A percentile compares a stretch with the other conserved stretches of the same genome.
These are phyloP conservation scores for Blastocystis sp. DNA, from an alignment of 352 stramenopile species.

Conservation along the genomic window DNA sequence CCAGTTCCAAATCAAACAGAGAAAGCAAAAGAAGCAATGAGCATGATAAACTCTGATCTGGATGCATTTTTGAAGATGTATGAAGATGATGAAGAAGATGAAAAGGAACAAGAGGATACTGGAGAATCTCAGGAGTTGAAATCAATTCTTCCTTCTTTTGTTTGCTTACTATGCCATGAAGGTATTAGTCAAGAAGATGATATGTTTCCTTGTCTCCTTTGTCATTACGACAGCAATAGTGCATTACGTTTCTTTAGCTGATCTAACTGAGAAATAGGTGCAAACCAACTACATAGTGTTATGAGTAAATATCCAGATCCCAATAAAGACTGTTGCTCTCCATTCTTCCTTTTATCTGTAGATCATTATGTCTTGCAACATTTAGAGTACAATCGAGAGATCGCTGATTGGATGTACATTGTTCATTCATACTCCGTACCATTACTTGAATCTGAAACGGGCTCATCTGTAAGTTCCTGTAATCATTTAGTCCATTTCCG, in stretches of 20 bases:
- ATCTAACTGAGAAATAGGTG: background rate
- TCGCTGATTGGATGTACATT: background rate
- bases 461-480: background rate
- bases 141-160: background rate
- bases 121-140: background rate
- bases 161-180: background rate
- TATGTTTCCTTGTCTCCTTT: constrained; percentile 24
- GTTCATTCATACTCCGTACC: background rate
- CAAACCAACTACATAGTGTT: background rate
- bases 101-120: background rate
- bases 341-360: background rate
- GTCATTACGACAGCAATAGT: background rate
- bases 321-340: background rate
- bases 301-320: background rate
- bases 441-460: background rate
- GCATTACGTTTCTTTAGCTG: background rate
- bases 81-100: background rate
- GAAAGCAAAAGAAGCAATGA: background rate
- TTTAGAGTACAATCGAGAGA: too few relatives aligned
- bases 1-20: background rate
- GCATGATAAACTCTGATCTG: background rate
- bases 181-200: background rate
- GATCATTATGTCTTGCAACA: too few relatives aligned
- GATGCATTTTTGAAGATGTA: background rate
- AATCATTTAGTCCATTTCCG: constrained; percentile 24